Evolutionary conservation across 2,329 filamentous ascomycete genomes (phyloP).

Genomic region (Fusarium tricinctum): DNA sequence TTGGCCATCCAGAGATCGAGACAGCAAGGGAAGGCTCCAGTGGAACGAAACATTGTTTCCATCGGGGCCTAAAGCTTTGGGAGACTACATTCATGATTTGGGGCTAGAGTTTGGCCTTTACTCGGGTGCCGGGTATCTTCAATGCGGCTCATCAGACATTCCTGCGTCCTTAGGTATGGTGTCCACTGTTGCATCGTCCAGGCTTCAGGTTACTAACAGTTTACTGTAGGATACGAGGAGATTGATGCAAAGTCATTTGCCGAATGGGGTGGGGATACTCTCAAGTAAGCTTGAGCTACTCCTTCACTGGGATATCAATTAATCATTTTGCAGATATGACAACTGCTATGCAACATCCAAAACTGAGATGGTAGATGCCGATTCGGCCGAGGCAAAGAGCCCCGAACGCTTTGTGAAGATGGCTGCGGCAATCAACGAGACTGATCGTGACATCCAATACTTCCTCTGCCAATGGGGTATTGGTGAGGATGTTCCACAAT

Average conservation of each 20-base stretch:
- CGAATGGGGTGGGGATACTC: conserved; percentile 61
- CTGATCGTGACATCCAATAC: conserved; percentile 61
- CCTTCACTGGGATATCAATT: rapidly evolving
- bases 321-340: conserved; percentile 56
- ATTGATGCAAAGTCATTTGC: conserved; percentile 59
- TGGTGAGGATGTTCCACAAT: conserved; percentile 61
- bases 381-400: conserved; percentile 56
- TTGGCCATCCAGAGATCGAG: conserved; percentile 61
- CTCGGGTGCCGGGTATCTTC: conserved; percentile 62
- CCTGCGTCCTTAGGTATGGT: conserved; percentile 60
- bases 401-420: conserved; percentile 62
- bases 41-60: conserved; percentile 67
- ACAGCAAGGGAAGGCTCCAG: conserved; percentile 61
- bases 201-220: rapidly evolving
- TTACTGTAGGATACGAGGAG: conserved; percentile 56
- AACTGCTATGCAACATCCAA: conserved; percentile 63
- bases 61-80: conserved; percentile 62
- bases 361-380: conserved; percentile 59
- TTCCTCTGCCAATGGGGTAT: conserved; percentile 69
- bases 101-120: conserved; percentile 69
- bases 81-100: conserved; percentile 63
- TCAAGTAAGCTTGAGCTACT: conserved; percentile 67
- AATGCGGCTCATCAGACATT: conserved; percentile 59
- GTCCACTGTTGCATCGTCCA: rapidly evolving
- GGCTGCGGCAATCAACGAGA: conserved; percentile 57